These are phyloP conservation scores for Fusarium avenaceum DNA, from an alignment of 2,329 filamentous ascomycete genomes.

Conservation along the genomic window DNA sequence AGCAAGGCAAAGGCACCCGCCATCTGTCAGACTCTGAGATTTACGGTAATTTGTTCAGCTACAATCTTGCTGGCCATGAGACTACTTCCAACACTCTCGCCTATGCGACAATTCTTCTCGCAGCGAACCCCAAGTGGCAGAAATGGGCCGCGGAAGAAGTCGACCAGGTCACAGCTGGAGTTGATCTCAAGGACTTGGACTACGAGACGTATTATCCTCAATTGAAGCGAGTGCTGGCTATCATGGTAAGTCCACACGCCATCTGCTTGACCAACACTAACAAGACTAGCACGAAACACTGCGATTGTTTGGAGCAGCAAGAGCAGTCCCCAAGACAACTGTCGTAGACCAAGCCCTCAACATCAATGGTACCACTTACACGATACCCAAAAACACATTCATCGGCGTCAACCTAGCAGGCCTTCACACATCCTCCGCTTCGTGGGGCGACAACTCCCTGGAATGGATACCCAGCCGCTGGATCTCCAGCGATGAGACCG, in stretches of 20 bases:
- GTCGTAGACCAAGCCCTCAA: conserved; percentile 30
- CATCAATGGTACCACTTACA: conserved; percentile 34
- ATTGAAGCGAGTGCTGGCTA: conserved; percentile 37
- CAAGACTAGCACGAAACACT: conserved; percentile 36
- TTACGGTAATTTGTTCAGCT: conserved; percentile 63
- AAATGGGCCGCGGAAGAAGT: conserved; percentile 60
- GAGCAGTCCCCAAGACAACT: conserved; percentile 39
- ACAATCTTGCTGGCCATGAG: conserved; percentile 66
- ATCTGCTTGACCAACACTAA: not conserved
- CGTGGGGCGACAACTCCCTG: conserved; percentile 40
- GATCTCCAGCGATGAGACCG: conserved; percentile 29
- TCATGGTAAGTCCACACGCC: conserved; percentile 24
- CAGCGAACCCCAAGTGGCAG: conserved; percentile 60
- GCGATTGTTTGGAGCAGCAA: conserved; percentile 37
- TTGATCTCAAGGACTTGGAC: conserved; percentile 29
- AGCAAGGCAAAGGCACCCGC: conserved; percentile 23
- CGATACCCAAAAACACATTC: conserved; percentile 37
- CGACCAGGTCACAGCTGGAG: conserved; percentile 26
- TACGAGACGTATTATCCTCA: conserved; percentile 41
- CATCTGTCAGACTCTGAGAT: conserved; percentile 59
- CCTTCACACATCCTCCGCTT: conserved; percentile 33
- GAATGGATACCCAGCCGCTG: conserved; percentile 43
- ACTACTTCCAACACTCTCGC: conserved; percentile 62
- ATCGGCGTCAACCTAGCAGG: conserved; percentile 39
- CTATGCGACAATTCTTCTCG: conserved; percentile 59